These are phyloP conservation scores for Euphorbia celastroides DNA, from an alignment of 441 rosid genomes.

Conservation along the genomic window DNA sequence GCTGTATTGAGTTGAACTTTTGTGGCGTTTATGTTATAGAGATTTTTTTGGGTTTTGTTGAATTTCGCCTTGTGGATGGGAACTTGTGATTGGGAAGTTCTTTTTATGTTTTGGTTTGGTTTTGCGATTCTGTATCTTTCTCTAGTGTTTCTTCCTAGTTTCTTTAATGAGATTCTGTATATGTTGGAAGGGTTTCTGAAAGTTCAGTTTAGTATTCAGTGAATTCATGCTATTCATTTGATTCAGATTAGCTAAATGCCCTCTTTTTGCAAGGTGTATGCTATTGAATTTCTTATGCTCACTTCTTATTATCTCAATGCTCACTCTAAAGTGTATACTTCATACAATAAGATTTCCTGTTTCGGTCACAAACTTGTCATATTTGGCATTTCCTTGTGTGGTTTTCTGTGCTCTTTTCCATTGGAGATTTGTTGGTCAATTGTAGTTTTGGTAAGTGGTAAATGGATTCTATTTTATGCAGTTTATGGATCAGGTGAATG, in stretches of 20 bases:
- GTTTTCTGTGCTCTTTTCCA: too few relatives aligned
- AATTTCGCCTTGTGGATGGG: background rate
- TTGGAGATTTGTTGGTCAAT: background rate
- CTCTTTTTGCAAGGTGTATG: background rate
- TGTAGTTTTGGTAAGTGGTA: background rate
- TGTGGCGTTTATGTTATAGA: too few relatives aligned
- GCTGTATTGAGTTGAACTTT: background rate
- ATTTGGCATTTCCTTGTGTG: too few relatives aligned
- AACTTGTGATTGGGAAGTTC: background rate
- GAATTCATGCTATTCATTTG: background rate
- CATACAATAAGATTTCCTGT: too few relatives aligned
- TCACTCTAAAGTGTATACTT: background rate
- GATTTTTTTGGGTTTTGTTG: background rate
- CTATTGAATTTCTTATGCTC: background rate
- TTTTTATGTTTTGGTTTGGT: background rate
- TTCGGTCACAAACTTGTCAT: too few relatives aligned
- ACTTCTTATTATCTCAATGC: background rate
- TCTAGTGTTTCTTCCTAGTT: background rate
- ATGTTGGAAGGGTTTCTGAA: background rate
- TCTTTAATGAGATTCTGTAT: background rate
- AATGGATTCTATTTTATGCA: conserved; percentile 7
- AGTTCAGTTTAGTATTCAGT: background rate
- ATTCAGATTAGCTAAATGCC: background rate
- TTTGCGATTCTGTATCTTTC: background rate
- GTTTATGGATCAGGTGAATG: conserved; percentile 32